phyloP scores from a whole-genome alignment of 2,329 filamentous ascomycete species.

The Cladophialophora chaetospira region DNA sequence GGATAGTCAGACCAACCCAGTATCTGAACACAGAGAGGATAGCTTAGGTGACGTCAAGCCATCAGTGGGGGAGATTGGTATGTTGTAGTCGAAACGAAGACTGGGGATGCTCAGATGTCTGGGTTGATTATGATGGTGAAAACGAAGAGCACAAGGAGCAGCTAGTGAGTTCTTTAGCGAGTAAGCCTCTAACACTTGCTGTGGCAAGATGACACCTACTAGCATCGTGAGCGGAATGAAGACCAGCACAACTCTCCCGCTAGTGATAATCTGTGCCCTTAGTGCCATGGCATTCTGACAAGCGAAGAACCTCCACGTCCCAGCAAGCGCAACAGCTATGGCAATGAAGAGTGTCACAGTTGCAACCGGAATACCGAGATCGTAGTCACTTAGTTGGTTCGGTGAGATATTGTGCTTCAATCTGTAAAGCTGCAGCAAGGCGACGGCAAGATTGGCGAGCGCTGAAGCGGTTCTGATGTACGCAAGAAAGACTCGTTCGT shows the following conservation, averaged over 20 bases:
- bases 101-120: constrained; percentile 1
- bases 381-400: constrained; percentile 12
- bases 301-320: constrained; percentile 17
- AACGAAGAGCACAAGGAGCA: constrained; percentile 13
- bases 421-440: constrained; percentile 20
- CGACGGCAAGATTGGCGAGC: constrained; percentile 15
- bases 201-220: constrained; percentile 2
- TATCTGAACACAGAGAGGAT: too few relatives aligned
- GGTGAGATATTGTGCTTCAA: constrained; percentile 8
- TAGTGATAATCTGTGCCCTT: constrained; percentile 9
- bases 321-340: constrained; percentile 4
- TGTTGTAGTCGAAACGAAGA: too few relatives aligned
- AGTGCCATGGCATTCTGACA: constrained; percentile 18
- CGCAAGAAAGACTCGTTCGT: constrained; percentile 23
- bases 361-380: constrained; percentile 15
- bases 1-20: too few relatives aligned
- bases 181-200: too few relatives aligned
- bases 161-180: constrained; percentile 5
- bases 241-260: constrained; percentile 9
- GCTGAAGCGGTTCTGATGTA: constrained; percentile 20
- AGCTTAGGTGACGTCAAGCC: too few relatives aligned
- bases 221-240: background rate
- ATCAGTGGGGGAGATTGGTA: too few relatives aligned
- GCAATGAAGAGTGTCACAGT: constrained; percentile 11
- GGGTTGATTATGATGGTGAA: constrained; percentile 19